Evolutionary conservation across 1,284 basidiomycete genomes (phyloP).

Genomic region (Neolentinus lepideus): DNA sequence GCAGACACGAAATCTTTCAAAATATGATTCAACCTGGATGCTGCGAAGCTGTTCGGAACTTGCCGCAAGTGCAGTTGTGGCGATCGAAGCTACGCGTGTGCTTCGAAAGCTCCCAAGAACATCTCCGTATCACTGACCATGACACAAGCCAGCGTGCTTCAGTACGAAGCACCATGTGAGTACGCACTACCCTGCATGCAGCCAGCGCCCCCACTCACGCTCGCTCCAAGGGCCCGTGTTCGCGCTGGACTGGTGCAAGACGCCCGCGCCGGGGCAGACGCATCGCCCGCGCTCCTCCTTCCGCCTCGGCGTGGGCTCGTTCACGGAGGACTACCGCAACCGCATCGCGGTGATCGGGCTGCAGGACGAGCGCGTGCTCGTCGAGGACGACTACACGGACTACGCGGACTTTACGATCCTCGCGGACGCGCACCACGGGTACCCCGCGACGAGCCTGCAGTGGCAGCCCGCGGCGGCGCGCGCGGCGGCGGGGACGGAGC

Average conservation of each 20-base stretch:
- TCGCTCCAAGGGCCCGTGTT: slow-evolving; percentile 65
- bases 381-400: slow-evolving; percentile 75
- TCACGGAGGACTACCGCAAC: slow-evolving; percentile 75
- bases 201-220: slow-evolving; percentile 9
- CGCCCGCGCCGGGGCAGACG: slow-evolving; percentile 64
- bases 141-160: slow-evolving; percentile 58
- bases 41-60: no score
- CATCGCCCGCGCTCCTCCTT: slow-evolving; percentile 70
- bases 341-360: slow-evolving; percentile 77
- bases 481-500: slow-evolving; percentile 62
- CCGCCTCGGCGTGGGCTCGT: slow-evolving; percentile 74
- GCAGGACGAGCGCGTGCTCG: slow-evolving; percentile 75
- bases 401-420: slow-evolving; percentile 78
- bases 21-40: no score
- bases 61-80: no score
- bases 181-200: slow-evolving; percentile 7
- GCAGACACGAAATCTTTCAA: not conserved
- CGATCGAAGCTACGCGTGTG: no score
- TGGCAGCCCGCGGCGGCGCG: slow-evolving; percentile 71
- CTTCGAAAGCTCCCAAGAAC: not conserved
- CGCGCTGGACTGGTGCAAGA: slow-evolving; percentile 81
- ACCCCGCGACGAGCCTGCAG: slow-evolving; percentile 77
- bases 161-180: slow-evolving; percentile 74
- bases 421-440: slow-evolving; percentile 75
- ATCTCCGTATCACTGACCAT: slow-evolving; percentile 24